These are phyloP conservation scores for Cladosporium sp. DNA, from an alignment of 2,329 filamentous ascomycete genomes.

Conservation along the genomic window DNA sequence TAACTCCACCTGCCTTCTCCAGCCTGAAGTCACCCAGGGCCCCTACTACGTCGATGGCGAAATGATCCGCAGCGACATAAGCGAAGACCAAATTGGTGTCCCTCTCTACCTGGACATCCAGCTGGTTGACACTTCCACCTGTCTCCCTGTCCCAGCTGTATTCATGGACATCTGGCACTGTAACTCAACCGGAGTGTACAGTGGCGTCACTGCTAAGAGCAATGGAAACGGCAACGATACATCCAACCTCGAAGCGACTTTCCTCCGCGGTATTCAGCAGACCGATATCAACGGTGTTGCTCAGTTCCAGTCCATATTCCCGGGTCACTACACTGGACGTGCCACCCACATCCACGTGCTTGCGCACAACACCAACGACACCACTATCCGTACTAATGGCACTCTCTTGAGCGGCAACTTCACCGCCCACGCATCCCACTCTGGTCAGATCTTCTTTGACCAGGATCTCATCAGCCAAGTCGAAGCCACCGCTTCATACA, in stretches of 20 bases:
- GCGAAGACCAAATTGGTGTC: slow-evolving; percentile 43
- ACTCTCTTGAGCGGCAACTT: slow-evolving; percentile 57
- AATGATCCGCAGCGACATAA: slow-evolving; percentile 40
- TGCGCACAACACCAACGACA: slow-evolving; percentile 36
- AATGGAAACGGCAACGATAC: not conserved
- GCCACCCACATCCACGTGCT: slow-evolving; percentile 43
- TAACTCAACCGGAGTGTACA: slow-evolving; percentile 49
- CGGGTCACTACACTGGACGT: slow-evolving; percentile 44
- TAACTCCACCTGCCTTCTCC: slow-evolving; percentile 30
- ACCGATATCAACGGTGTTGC: slow-evolving; percentile 37
- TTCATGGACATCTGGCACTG: slow-evolving; percentile 48
- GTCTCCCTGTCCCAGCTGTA: slow-evolving; percentile 42
- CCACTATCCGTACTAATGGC: slow-evolving; percentile 47
- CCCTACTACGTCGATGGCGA: slow-evolving; percentile 39
- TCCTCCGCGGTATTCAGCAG: slow-evolving; percentile 42
- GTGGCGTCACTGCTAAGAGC: slow-evolving; percentile 36
- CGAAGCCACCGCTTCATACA: slow-evolving; percentile 48
- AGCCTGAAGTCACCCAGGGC: slow-evolving; percentile 29
- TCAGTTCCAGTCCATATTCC: slow-evolving; percentile 44
- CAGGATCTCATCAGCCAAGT: slow-evolving; percentile 56
- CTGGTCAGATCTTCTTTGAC: slow-evolving; percentile 65
- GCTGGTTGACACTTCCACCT: slow-evolving; percentile 45
- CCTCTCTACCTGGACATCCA: slow-evolving; percentile 45
- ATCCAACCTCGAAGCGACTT: slow-evolving; percentile 34
- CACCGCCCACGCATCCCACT: slow-evolving; percentile 52